Percentiles rank a stretch among this genome's conserved stretches.
Conservation (phyloP, 257 asterid genomes). For the Knoxia roxburghii region DNA sequence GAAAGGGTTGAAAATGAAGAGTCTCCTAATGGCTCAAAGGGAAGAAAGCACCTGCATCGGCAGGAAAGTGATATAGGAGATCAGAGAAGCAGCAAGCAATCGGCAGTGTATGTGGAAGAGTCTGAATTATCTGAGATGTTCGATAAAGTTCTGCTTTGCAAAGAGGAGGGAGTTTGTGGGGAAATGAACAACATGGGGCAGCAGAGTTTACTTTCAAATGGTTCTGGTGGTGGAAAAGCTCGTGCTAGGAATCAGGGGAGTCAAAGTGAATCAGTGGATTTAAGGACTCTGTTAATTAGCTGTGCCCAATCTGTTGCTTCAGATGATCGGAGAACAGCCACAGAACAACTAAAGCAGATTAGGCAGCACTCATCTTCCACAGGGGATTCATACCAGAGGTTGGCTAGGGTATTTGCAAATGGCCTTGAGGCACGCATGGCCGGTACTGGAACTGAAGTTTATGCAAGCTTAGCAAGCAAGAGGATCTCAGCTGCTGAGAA, state of each 20-base stretch:
- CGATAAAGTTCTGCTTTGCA: conserved; percentile 70
- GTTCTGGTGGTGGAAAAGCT: conserved; percentile 33
- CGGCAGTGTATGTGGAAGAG: conserved; percentile 62
- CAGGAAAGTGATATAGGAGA: conserved; percentile 51
- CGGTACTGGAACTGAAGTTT: conserved; percentile 68
- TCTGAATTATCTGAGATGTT: conserved; percentile 75
- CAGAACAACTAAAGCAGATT: conserved; percentile 65
- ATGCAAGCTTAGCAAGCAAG: conserved; percentile 51
- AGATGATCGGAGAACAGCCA: conserved; percentile 65
- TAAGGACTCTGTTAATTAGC: conserved; percentile 61
- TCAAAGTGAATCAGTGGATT: conserved; percentile 55
- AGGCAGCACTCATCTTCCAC: conserved; percentile 56
- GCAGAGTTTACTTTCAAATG: conserved; percentile 27
- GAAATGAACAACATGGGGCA: conserved; percentile 16
- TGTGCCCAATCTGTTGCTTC: conserved; percentile 84
- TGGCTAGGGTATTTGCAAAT: conserved; percentile 60
- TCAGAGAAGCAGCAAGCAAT: conserved; percentile 81
- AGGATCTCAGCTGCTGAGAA: conserved; percentile 65
- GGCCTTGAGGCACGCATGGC: conserved; percentile 86
- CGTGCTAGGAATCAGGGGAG: conserved; percentile 41
- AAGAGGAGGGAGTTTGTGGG: conserved; percentile 22
- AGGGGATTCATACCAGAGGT: conserved; percentile 73
- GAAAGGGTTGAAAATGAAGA: conserved; percentile 46
- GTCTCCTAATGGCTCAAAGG: conserved; percentile 34
- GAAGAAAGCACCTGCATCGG: conserved; percentile 68